Evolutionary conservation across 768 basidiomycete species (phyloP).

Genomic region (Podaxis sp.): DNA sequence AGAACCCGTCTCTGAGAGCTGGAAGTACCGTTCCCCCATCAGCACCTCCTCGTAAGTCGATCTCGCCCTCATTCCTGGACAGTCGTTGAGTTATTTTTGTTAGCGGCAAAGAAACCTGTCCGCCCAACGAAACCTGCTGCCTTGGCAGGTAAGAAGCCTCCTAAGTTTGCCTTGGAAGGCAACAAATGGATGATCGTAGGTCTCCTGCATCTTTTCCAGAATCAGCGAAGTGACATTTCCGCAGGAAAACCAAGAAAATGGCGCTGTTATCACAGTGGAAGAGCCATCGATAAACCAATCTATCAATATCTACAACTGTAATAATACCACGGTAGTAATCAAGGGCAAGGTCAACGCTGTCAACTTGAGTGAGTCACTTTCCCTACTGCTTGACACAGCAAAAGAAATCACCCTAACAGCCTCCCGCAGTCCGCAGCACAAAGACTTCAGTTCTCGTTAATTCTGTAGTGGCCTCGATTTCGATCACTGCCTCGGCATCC

Average conservation of each 20-base stretch:
- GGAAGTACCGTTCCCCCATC: constrained; percentile 46
- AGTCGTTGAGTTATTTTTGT: not conserved
- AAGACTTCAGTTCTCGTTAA: constrained; percentile 89
- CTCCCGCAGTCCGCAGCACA: constrained; percentile 71
- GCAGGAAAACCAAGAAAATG: constrained; percentile 92
- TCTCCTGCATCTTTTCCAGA: constrained; percentile 8
- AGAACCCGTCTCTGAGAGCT: constrained; percentile 89
- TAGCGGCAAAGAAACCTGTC: constrained; percentile 60
- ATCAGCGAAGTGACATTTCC: constrained; percentile 3
- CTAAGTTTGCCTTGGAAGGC: constrained; percentile 87
- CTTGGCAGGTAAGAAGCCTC: constrained; percentile 85
- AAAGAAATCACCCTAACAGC: not conserved
- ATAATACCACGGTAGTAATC: constrained; percentile 77
- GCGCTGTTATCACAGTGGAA: constrained; percentile 68
- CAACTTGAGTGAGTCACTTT: constrained; percentile 63
- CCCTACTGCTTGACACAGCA: constrained; percentile 10
- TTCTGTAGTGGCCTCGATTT: constrained; percentile 89
- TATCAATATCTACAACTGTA: constrained; percentile 90
- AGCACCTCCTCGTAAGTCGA: constrained; percentile 29
- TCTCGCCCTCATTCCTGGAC: not conserved
- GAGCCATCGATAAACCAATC: constrained; percentile 77
- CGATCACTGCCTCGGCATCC: constrained; percentile 88
- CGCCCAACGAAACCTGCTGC: constrained; percentile 86
- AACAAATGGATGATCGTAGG: constrained; percentile 92
- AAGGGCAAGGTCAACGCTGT: constrained; percentile 96